phyloP scores from a whole-genome alignment of 176 grass and related monocot species.

The Triticum dicoccoides region DNA sequence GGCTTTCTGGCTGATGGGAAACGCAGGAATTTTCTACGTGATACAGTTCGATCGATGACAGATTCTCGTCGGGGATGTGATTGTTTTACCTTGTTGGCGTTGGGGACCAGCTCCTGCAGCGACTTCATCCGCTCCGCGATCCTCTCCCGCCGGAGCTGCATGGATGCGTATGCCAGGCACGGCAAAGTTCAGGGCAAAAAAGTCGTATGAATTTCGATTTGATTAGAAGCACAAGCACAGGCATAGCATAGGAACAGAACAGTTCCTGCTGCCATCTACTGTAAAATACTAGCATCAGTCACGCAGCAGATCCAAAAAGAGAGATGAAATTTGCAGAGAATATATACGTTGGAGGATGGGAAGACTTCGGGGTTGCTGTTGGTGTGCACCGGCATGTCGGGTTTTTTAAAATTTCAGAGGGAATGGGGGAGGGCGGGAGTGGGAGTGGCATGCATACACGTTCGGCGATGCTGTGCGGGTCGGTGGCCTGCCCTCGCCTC shows the following conservation, averaged over 20 bases:
- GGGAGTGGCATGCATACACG: constrained; percentile 45
- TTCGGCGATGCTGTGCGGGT: constrained; percentile 92
- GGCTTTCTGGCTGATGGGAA: neutral
- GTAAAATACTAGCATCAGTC: no score
- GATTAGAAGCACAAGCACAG: no score
- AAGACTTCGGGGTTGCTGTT: neutral
- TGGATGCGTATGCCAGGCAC: neutral
- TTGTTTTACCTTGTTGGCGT: constrained; percentile 78
- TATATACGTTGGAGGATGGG: neutral
- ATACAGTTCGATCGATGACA: no score
- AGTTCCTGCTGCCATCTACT: neutral
- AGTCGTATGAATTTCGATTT: neutral
- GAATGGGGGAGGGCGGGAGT: neutral
- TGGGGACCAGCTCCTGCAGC: constrained; percentile 89
- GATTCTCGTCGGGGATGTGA: no score
- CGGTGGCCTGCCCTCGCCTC: constrained; percentile 75
- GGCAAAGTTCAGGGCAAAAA: neutral
- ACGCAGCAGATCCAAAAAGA: neutral
- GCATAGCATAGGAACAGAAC: neutral
- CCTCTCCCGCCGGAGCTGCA: constrained; percentile 91
- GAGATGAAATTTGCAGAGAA: neutral
- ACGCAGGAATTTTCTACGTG: no score
- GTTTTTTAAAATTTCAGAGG: neutral
- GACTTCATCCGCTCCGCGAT: constrained; percentile 98
- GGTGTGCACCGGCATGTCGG: neutral